Conservation (phyloP, 345 rosid genomes). For the Aurinia saxatilis region DNA sequence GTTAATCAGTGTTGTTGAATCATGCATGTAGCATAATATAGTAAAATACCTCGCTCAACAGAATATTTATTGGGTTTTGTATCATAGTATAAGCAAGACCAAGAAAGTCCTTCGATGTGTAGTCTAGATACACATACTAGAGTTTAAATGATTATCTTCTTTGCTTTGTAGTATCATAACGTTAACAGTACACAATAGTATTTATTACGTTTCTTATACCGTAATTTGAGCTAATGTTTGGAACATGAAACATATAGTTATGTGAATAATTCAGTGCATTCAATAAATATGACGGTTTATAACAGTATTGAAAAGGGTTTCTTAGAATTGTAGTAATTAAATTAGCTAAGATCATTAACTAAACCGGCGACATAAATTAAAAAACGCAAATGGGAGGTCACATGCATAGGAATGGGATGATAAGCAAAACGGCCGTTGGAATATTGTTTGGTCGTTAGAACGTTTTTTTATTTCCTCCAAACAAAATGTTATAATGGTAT, state of each 20-base stretch:
- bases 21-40: too few species aligned
- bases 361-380: conserved; percentile 5
- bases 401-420: conserved; percentile 20
- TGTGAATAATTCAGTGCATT: conserved; percentile 1
- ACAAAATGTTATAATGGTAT: too few species aligned
- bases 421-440: conserved; percentile 23
- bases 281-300: neutral
- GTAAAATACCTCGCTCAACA: too few species aligned
- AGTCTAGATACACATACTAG: neutral
- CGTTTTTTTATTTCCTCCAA: neutral
- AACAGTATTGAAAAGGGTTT: neutral
- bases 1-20: neutral
- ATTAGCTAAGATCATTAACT: too few species aligned
- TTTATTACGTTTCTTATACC: neutral
- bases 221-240: conserved; percentile 6
- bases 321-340: neutral
- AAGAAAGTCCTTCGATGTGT: too few species aligned
- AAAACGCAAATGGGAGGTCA: conserved; percentile 17
- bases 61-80: too few species aligned
- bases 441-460: conserved; percentile 24
- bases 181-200: too few species aligned
- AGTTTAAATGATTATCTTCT: neutral
- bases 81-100: too few species aligned
- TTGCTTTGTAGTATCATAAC: neutral
- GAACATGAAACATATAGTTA: neutral